phyloP scores from a whole-genome alignment of 768 basidiomycete species.

The Rhizopogon rudus region DNA sequence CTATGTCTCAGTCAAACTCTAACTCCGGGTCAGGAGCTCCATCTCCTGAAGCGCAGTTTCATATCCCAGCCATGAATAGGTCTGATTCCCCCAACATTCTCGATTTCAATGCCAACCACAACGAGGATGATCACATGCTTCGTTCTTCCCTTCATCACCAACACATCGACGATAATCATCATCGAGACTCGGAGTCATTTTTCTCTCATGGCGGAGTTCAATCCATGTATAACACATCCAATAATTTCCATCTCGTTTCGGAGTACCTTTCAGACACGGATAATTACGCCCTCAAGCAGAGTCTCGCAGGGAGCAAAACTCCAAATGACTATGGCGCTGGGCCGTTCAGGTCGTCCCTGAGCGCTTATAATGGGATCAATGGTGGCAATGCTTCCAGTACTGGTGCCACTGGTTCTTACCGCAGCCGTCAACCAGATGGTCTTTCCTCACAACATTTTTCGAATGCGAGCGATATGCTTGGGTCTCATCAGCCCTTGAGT shows the following conservation, averaged over 20 bases:
- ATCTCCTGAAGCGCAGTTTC: constrained; percentile 54
- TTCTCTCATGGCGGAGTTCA: constrained; percentile 29
- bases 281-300: constrained; percentile 27
- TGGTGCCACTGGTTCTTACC: constrained; percentile 26
- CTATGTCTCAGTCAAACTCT: constrained; percentile 43
- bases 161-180: constrained; percentile 25
- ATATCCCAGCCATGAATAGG: constrained; percentile 41
- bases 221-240: constrained; percentile 39
- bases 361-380: constrained; percentile 25
- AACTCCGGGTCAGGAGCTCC: constrained; percentile 45
- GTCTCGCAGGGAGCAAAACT: constrained; percentile 21
- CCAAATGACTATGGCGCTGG: constrained; percentile 31
- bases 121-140: constrained; percentile 26
- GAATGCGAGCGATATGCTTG: constrained; percentile 20
- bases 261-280: constrained; percentile 32
- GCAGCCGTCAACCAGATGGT: constrained; percentile 30
- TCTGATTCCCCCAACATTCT: constrained; percentile 47
- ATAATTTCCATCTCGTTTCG: constrained; percentile 23
- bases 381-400: constrained; percentile 17
- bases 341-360: constrained; percentile 32
- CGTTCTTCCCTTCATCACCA: constrained; percentile 22
- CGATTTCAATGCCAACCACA: constrained; percentile 31
- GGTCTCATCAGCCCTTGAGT: constrained; percentile 18
- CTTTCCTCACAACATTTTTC: constrained; percentile 24
- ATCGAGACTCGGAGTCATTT: constrained; percentile 23